A percentile compares a stretch with the other conserved stretches of the same genome.
phyloP scores from a whole-genome alignment of 2,329 filamentous ascomycete genomes.

The Trichophaea hybrida region DNA sequence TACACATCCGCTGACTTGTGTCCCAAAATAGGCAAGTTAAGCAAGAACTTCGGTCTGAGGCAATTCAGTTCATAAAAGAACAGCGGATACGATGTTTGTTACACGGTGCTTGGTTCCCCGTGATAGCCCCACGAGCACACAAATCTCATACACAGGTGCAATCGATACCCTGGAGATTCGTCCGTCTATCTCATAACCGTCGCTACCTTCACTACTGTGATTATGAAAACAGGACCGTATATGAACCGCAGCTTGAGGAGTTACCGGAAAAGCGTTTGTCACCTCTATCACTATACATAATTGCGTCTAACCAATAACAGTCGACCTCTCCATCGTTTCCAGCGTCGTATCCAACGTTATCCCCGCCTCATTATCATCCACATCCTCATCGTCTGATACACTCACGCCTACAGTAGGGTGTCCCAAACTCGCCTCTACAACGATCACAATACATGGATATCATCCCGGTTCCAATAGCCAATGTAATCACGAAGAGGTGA shows the following conservation, averaged over 20 bases:
- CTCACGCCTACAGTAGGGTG: conserved; percentile 16
- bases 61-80: conserved; percentile 91
- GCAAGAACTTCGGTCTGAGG: conserved; percentile 79
- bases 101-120: conserved; percentile 74
- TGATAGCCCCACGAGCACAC: conserved; percentile 30
- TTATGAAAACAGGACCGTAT: conserved; percentile 51
- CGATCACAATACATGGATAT: conserved; percentile 82
- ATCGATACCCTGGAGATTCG: conserved; percentile 60
- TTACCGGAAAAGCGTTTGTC: conserved; percentile 56
- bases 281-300: not conserved
- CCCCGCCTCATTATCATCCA: conserved; percentile 40
- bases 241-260: conserved; percentile 56
- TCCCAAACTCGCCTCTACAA: conserved; percentile 46
- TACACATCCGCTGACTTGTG: not conserved
- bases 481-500: conserved; percentile 45
- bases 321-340: conserved; percentile 75
- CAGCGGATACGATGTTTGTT: conserved; percentile 83
- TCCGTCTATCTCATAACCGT: conserved; percentile 78
- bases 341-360: conserved; percentile 91
- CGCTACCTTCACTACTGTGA: conserved; percentile 81
- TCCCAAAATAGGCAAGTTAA: conserved; percentile 50
- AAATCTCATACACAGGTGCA: conserved; percentile 27
- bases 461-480: conserved; percentile 27
- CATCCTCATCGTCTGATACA: conserved; percentile 29
- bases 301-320: conserved; percentile 29